Percentiles rank a stretch among this genome's conserved stretches.
Conservation (phyloP, 2,329 filamentous ascomycete genomes). For the Sporothrix brasiliensis region DNA sequence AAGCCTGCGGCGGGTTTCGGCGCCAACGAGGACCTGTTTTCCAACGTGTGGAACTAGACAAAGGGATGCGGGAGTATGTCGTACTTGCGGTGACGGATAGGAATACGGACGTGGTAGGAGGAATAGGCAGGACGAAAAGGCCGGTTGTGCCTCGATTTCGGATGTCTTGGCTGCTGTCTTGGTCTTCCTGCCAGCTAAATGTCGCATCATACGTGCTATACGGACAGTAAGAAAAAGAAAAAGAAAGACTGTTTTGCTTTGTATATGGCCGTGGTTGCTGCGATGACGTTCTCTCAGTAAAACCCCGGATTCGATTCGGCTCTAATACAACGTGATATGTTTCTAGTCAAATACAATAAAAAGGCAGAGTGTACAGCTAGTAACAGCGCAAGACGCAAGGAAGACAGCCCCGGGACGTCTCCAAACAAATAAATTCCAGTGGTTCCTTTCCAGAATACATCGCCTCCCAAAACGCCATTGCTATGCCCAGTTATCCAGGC, state of each 20-base stretch:
- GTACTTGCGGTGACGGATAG: neutral
- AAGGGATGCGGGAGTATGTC: no score
- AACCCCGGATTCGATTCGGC: neutral
- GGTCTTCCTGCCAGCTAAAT: neutral
- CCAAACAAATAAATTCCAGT: slow-evolving; percentile 11
- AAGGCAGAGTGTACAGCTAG: neutral
- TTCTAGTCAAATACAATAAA: neutral
- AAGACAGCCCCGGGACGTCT: neutral
- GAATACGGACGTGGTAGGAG: neutral
- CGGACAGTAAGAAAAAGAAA: neutral
- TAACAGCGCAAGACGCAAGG: neutral
- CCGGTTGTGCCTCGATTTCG: neutral
- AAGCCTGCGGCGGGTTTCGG: slow-evolving; percentile 63
- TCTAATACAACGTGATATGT: neutral
- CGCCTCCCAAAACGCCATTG: slow-evolving; percentile 32
- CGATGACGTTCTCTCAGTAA: neutral
- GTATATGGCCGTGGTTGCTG: no score
- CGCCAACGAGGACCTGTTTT: slow-evolving; percentile 84
- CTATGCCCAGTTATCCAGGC: slow-evolving; percentile 29
- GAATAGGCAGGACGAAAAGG: neutral
- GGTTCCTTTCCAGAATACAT: slow-evolving; percentile 6
- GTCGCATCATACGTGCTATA: neutral
- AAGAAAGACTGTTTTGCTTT: slow-evolving; percentile 14
- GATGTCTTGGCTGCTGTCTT: neutral
- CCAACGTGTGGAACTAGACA: slow-evolving; percentile 86